These are phyloP conservation scores for Podila epigama DNA, from an alignment of 192 early-diverging fungal genomes.

Conservation along the genomic window DNA sequence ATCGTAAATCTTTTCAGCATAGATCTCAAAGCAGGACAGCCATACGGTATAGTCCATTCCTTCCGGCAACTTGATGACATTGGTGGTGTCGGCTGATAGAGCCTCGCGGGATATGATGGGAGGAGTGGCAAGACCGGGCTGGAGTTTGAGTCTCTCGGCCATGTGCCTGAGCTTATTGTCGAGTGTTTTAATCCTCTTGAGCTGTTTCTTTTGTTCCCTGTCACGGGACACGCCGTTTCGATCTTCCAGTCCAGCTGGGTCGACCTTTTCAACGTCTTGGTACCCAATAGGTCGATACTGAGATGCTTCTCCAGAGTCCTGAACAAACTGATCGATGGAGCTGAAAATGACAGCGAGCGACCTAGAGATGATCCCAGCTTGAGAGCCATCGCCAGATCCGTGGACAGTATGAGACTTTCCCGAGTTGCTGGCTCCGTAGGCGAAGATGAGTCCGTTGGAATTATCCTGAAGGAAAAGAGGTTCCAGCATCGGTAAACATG, in stretches of 20 bases:
- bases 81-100: no score
- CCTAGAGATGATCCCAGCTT: slow-evolving; percentile 65
- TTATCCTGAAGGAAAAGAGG: slow-evolving; percentile 61
- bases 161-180: neutral
- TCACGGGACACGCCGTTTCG: neutral
- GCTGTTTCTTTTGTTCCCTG: neutral
- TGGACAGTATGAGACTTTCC: slow-evolving; percentile 77
- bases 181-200: slow-evolving; percentile 7
- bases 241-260: slow-evolving; percentile 8
- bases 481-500: slow-evolving; percentile 61
- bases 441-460: slow-evolving; percentile 67
- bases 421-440: slow-evolving; percentile 75
- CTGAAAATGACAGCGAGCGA: slow-evolving; percentile 65
- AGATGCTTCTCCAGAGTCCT: slow-evolving; percentile 5
- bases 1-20: slow-evolving; percentile 88
- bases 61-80: slow-evolving; percentile 38
- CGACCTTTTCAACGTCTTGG: slow-evolving; percentile 28
- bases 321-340: slow-evolving; percentile 34
- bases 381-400: slow-evolving; percentile 40
- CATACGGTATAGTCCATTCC: slow-evolving; percentile 83
- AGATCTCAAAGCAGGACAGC: slow-evolving; percentile 91
- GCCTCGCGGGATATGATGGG: no score
- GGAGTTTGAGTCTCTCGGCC: slow-evolving; percentile 1
- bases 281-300: slow-evolving; percentile 24
- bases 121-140: neutral